Evolutionary conservation across 495 filamentous ascomycete species (phyloP).

Genomic region (Acidomyces sp.): DNA sequence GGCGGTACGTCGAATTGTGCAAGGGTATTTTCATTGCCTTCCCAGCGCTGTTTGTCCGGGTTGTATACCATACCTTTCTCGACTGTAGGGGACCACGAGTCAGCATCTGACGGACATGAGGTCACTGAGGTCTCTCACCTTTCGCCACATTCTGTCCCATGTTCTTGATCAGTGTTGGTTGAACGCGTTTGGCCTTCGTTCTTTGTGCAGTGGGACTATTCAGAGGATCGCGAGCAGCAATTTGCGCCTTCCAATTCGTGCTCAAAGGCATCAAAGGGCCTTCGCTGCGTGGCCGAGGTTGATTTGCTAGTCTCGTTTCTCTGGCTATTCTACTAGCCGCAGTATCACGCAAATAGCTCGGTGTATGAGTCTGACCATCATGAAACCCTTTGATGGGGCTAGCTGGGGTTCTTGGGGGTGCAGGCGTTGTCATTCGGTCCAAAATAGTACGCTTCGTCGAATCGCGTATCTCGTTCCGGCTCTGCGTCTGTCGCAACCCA

Average conservation of each 20-base stretch:
- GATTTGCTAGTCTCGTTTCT: constrained; percentile 49
- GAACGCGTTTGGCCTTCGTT: constrained; percentile 33
- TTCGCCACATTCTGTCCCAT: constrained; percentile 50
- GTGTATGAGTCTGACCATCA: constrained; percentile 38
- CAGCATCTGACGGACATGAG: too few species aligned
- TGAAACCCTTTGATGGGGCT: constrained; percentile 32
- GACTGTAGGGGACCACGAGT: constrained; percentile 36
- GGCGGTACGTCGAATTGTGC: constrained; percentile 51
- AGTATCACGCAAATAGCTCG: constrained; percentile 87
- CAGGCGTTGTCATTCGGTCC: constrained; percentile 32
- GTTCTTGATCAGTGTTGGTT: constrained; percentile 60
- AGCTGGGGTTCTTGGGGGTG: constrained; percentile 41
- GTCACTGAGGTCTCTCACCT: too few species aligned
- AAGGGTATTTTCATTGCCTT: constrained; percentile 83
- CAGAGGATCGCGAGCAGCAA: constrained; percentile 43
- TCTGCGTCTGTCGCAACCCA: constrained; percentile 22
- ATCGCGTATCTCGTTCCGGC: constrained; percentile 14
- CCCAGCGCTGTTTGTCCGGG: constrained; percentile 70
- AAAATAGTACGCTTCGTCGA: constrained; percentile 15
- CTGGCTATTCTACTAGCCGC: constrained; percentile 78
- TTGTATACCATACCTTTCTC: constrained; percentile 95
- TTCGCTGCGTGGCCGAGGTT: constrained; percentile 24
- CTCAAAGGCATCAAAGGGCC: constrained; percentile 51
- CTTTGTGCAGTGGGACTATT: constrained; percentile 46
- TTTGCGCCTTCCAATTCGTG: constrained; percentile 69